Conservation (phyloP, 257 asterid genomes). For the Coffea eugenioides region DNA sequence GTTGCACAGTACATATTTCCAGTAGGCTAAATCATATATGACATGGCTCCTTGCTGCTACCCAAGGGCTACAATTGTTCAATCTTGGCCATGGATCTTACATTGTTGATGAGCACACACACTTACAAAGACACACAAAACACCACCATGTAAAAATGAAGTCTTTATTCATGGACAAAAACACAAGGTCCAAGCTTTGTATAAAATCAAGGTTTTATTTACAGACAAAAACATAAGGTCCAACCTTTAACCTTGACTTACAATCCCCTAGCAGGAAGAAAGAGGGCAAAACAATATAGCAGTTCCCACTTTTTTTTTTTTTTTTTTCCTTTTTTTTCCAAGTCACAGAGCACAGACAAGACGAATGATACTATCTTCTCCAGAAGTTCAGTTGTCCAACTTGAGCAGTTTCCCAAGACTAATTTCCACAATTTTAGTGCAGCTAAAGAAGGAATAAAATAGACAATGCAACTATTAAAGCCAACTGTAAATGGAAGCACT, state of each 20-base stretch:
- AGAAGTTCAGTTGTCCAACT: not conserved
- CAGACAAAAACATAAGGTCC: too few species aligned
- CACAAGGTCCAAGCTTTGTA: too few species aligned
- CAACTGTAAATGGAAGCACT: slow-evolving; percentile 1
- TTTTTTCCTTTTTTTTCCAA: too few species aligned
- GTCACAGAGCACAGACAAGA: not conserved
- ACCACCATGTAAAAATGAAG: too few species aligned
- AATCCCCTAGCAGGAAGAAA: not conserved
- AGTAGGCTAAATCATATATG: not conserved
- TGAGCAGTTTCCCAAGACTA: not conserved
- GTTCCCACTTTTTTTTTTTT: not conserved
- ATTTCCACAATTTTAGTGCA: not conserved
- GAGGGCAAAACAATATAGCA: not conserved
- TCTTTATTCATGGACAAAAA: too few species aligned
- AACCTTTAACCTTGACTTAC: too few species aligned
- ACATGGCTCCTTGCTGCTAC: too few species aligned
- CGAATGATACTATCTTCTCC: not conserved
- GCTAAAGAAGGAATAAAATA: not conserved
- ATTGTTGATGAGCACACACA: too few species aligned
- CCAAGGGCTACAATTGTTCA: too few species aligned
- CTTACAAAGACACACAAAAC: too few species aligned
- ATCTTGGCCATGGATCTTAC: too few species aligned
- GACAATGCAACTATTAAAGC: not conserved
- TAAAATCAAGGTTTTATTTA: too few species aligned
- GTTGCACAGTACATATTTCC: not conserved